phyloP scores from a whole-genome alignment of 148 eudicot species.

The Gaultheria prostrata region DNA sequence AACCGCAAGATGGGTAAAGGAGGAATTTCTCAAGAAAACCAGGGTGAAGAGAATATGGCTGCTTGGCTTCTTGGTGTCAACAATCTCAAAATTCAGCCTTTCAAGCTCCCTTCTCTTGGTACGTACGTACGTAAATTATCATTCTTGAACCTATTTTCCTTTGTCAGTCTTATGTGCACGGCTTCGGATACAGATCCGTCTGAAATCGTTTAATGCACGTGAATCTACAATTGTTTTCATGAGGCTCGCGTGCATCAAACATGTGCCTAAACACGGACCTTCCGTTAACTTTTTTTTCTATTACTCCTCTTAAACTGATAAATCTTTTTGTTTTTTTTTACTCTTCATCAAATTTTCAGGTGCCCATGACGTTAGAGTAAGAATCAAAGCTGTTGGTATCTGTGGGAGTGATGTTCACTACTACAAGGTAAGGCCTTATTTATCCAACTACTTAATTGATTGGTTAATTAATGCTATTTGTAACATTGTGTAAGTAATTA shows the following conservation, averaged over 20 bases:
- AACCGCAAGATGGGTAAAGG: constrained; percentile 51
- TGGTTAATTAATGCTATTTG: neutral
- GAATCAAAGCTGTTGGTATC: constrained; percentile 97
- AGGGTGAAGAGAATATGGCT: constrained; percentile 75
- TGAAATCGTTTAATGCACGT: neutral
- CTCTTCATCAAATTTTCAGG: constrained; percentile 37
- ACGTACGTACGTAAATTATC: constrained; percentile 29
- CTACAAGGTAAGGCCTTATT: constrained; percentile 53
- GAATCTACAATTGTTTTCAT: neutral
- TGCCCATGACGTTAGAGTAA: constrained; percentile 81
- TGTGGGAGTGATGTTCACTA: constrained; percentile 99
- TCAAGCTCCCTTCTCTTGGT: constrained; percentile 90
- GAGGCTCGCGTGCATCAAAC: neutral
- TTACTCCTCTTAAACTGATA: neutral
- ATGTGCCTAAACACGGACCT: too few relatives aligned
- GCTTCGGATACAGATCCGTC: neutral
- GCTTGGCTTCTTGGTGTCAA: constrained; percentile 86
- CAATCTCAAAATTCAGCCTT: constrained; percentile 82
- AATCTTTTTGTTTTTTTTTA: neutral
- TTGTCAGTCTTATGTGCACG: neutral
- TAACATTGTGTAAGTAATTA: neutral
- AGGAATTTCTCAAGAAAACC: constrained; percentile 43
- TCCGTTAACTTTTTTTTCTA: neutral
- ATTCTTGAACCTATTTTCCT: neutral
- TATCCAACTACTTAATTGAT: neutral